Evolutionary conservation across 768 basidiomycete genomes (phyloP), one percentile per base, ranked within the genome.

Genomic region (Tricholomella constricta): DNA sequence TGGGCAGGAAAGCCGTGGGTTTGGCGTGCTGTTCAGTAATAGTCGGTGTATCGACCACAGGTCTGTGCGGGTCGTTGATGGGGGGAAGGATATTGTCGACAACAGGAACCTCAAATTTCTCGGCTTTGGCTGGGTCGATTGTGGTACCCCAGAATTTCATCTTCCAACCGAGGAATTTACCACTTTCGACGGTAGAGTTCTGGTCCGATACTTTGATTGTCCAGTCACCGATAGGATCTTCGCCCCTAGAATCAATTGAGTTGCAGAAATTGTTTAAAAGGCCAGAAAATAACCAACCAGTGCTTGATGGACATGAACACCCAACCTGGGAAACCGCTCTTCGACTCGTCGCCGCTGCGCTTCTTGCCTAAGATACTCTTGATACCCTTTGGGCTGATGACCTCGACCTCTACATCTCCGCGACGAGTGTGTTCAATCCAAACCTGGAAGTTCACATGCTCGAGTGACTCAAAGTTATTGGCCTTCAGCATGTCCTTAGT

Each of bases 251-350:
- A 43, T 35, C 26, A 1, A 26, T 55, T 70, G 40, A 68, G 36
- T 20, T n/a, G 35, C 42, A 26, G 0, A 25, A 55, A 68, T 34
- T 66, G 15, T 43, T 32, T 44, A 4, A 19, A n/a, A n/a, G 25
- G 20, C 27, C 19, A 14, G 14, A 6, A 11, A 37, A 19, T 25
- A 34, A 73, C 86, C 65, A 51, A 96, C 95, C 97, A 99, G 62
- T 99, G 97, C 71, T 99, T 99, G 55, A 98, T 82, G 23, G 84
- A 83, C 94, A 97, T 98, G 69, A 99, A 99, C 8, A 83, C 86
- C 97, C 97, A 99, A 0, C 92, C 95, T 15, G 83, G 83, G 68
- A 82, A 96, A 3, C 97, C 96, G 11, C 76, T 78, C 6, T 64
- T 69, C 9, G 81, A 83, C 26, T 67, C 66, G 63, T 99, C 97